phyloP scores from a whole-genome alignment of 1,139 yeast species.

The Saccharomyces hybrid region DNA sequence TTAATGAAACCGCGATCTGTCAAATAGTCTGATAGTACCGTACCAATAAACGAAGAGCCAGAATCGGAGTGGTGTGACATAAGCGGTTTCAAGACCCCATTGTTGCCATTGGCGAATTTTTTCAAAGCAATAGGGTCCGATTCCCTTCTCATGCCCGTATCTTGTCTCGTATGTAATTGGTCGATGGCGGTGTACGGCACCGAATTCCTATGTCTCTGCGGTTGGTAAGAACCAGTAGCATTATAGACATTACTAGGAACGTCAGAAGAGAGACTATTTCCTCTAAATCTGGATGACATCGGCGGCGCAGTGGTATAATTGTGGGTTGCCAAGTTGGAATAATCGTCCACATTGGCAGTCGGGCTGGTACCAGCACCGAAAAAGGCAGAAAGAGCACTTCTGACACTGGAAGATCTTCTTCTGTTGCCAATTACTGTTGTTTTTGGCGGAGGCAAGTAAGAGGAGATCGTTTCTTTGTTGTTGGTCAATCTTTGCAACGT shows the following conservation, averaged over 20 bases:
- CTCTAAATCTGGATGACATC: neutral
- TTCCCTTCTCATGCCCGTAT: neutral
- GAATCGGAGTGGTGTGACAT: neutral
- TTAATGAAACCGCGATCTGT: constrained; percentile 8
- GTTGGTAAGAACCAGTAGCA: neutral
- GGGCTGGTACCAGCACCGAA: neutral
- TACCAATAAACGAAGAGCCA: neutral
- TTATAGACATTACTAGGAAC: neutral
- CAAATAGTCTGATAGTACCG: constrained; percentile 1
- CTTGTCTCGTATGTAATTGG: neutral
- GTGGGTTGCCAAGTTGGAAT: neutral
- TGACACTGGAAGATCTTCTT: neutral
- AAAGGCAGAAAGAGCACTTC: neutral
- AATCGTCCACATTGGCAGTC: neutral
- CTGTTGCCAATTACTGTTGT: neutral
- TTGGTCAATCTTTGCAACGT: neutral
- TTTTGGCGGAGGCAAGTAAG: neutral
- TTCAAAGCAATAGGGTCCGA: neutral
- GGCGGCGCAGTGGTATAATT: neutral
- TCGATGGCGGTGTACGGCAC: neutral
- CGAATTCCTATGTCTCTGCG: neutral
- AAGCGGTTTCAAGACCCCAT: neutral
- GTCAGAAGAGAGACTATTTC: neutral
- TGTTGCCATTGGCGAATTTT: neutral
- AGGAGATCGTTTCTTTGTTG: neutral